Conservation (phyloP, 768 basidiomycete genomes). For the Suillus variegatus region DNA sequence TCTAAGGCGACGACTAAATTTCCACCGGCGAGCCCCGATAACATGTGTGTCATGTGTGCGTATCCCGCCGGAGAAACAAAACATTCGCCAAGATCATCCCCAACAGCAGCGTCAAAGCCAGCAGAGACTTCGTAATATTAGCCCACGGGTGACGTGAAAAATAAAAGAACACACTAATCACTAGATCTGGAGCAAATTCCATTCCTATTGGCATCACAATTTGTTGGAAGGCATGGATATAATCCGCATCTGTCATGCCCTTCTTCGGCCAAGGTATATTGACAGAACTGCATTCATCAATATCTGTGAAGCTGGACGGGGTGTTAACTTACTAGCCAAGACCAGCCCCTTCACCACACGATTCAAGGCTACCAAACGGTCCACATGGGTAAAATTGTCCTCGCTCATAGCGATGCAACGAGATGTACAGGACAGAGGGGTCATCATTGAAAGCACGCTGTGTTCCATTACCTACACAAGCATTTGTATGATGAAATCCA, state of each 20-base stretch:
- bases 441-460: slow-evolving; percentile 96
- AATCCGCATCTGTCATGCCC: slow-evolving; percentile 94
- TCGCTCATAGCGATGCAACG: slow-evolving; percentile 91
- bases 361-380: slow-evolving; percentile 83
- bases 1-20: slow-evolving; percentile 92
- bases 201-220: slow-evolving; percentile 96
- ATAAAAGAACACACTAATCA: slow-evolving; percentile 71
- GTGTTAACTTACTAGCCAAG: slow-evolving; percentile 72
- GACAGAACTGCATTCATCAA: slow-evolving; percentile 64
- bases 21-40: slow-evolving; percentile 84
- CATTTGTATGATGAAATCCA: neutral
- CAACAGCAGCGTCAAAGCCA: slow-evolving; percentile 95
- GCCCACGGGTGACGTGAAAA: neutral
- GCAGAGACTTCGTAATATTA: slow-evolving; percentile 75
- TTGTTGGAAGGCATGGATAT: slow-evolving; percentile 94
- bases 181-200: slow-evolving; percentile 94
- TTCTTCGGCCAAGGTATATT: slow-evolving; percentile 92
- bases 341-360: slow-evolving; percentile 82
- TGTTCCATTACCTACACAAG: slow-evolving; percentile 83
- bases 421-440: slow-evolving; percentile 88
- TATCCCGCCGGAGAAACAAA: slow-evolving; percentile 90
- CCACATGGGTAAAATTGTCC: slow-evolving; percentile 94
- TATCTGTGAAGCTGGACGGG: slow-evolving; percentile 10
- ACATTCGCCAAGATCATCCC: slow-evolving; percentile 91
- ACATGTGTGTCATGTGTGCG: slow-evolving; percentile 99